phyloP scores from a whole-genome alignment of 1,284 basidiomycete genomes.

The Blastosporella zonata region DNA sequence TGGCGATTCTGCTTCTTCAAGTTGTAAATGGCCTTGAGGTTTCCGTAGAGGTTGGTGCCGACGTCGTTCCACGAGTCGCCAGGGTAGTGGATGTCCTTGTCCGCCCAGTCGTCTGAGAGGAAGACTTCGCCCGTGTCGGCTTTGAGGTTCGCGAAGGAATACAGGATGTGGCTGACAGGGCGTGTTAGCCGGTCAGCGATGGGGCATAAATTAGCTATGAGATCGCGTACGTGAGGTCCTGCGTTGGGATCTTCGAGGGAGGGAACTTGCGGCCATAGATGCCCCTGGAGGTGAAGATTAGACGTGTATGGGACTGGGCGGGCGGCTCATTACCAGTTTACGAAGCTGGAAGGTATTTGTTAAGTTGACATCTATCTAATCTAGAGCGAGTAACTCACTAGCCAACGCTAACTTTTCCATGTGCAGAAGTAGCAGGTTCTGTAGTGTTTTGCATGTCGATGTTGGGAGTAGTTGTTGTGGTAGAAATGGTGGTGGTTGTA shows the following conservation, averaged over 20 bases:
- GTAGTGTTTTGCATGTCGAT: slow-evolving; percentile 16
- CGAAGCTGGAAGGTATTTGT: slow-evolving; percentile 48
- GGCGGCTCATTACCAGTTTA: slow-evolving; percentile 57
- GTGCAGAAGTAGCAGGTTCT: slow-evolving; percentile 23
- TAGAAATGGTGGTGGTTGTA: slow-evolving; percentile 12
- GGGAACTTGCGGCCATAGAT: slow-evolving; percentile 91
- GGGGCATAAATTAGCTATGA: neutral
- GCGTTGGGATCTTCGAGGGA: slow-evolving; percentile 75
- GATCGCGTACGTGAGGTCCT: slow-evolving; percentile 78
- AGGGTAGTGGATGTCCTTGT: slow-evolving; percentile 83
- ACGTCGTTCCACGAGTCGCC: slow-evolving; percentile 87
- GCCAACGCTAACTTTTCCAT: slow-evolving; percentile 71
- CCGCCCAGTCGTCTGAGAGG: slow-evolving; percentile 90
- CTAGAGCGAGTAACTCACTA: slow-evolving; percentile 52
- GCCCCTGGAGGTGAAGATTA: slow-evolving; percentile 58
- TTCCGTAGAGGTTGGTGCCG: slow-evolving; percentile 88
- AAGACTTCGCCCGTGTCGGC: slow-evolving; percentile 81
- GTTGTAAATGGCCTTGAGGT: slow-evolving; percentile 89
- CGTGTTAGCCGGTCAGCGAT: slow-evolving; percentile 13
- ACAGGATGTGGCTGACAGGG: slow-evolving; percentile 66
- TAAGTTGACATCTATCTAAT: slow-evolving; percentile 1
- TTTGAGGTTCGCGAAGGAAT: slow-evolving; percentile 88
- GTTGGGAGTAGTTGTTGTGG: slow-evolving; percentile 11
- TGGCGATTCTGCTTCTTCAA: slow-evolving; percentile 87
- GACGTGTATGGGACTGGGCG: neutral